These are phyloP conservation scores for Melastoma candidum DNA, from an alignment of 441 rosid genomes.

Conservation along the genomic window DNA sequence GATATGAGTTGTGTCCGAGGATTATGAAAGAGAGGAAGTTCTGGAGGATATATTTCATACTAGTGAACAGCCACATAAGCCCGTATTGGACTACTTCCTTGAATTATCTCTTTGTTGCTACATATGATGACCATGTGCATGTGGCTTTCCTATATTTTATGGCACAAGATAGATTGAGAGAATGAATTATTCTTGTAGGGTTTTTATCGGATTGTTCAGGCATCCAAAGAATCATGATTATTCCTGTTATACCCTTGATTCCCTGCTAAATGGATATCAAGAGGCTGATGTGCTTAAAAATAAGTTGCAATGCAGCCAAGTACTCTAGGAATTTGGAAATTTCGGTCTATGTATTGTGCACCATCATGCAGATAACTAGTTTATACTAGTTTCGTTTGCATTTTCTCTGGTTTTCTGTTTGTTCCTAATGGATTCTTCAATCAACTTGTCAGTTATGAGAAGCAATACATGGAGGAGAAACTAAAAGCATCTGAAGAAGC, in stretches of 20 bases:
- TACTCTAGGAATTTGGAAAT: no score
- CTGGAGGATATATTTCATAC: constrained; percentile 40
- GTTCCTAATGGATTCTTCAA: neutral
- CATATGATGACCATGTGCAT: neutral
- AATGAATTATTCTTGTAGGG: no score
- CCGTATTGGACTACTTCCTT: constrained; percentile 19
- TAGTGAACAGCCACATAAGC: constrained; percentile 27
- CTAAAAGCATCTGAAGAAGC: constrained; percentile 22
- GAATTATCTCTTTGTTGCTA: neutral
- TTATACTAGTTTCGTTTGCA: neutral
- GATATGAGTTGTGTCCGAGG: constrained; percentile 37
- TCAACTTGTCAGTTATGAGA: constrained; percentile 35
- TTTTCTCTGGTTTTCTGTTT: constrained; percentile 2
- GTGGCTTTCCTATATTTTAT: no score
- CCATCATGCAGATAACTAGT: no score
- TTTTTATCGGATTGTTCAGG: no score
- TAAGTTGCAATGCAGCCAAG: no score
- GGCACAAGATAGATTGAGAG: no score
- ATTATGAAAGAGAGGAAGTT: constrained; percentile 39
- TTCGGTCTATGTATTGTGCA: no score
- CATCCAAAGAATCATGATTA: no score
- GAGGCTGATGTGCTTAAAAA: no score
- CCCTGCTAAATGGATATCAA: no score
- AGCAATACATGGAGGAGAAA: constrained; percentile 32
- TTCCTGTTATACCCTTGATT: no score